Base-by-base conservation (phyloP, 805 yeast species). In the Candida insectorum region DNA sequence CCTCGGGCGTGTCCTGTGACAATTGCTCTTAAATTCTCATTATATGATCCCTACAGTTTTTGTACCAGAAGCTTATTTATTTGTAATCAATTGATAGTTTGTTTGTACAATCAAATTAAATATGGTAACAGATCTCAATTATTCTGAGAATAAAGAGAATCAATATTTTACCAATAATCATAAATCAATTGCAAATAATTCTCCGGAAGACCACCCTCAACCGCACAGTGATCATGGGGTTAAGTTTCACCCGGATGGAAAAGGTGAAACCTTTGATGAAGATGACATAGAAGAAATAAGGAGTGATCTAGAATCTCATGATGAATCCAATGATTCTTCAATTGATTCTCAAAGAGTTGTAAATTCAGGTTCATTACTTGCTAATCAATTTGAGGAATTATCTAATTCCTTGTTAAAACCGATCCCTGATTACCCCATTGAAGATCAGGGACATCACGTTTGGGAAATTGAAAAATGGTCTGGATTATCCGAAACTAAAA, bases 391-490 rank as follows among this genome's bases (percentile, higher is more conserved):
- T 37, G 43, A 49, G 9, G 52, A 41, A 10, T 37, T 58, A 19
- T 56, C 63, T 6, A 37, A 43, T 15, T 45, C 52, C 19, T 47
- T 63, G 36, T 56, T 65, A 65, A 65, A 64, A 37, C 62, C 62
- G 2, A 34, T 43, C 11, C 58, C 58, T 1, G 71, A 65, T 38
- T 66, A 65, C 36, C 71, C 73, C 4, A 50, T 59, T 2, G 48
- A 45, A 18, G 69, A 49, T 13, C 52, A 55, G 33, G 44, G 55
- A 8, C 56, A 59, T 30, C 51, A 48, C 45, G 74, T 76, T 14
- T 76, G 81, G 81, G 64, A 66, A 29, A 71, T 76, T 30, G 56
- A 58, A 5, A 63, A 68, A 37, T 76, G 81, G 81, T 47, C 58
- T 15, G 45, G 49, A 5, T 48, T 71, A 30, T 51, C 52, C 25